Conservation (phyloP, 2,329 filamentous ascomycete genomes). For the Alternaria gansuensis region DNA sequence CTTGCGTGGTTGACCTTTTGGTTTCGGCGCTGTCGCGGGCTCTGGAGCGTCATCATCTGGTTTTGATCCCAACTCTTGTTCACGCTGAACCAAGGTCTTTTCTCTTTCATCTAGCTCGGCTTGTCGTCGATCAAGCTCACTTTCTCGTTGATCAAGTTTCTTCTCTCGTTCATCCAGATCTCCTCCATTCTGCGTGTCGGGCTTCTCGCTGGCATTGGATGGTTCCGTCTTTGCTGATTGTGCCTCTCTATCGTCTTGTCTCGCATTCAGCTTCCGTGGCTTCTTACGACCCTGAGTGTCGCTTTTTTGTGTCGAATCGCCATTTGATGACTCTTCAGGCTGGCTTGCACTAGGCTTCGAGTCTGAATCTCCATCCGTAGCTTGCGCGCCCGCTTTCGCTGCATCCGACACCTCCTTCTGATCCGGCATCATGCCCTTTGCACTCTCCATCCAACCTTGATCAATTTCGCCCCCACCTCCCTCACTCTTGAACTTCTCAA, state of each 20-base stretch:
- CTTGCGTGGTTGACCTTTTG: slow-evolving; percentile 25
- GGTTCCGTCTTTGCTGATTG: neutral
- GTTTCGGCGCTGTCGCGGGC: neutral
- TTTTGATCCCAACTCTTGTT: slow-evolving; percentile 7
- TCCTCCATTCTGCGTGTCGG: neutral
- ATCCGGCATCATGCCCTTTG: slow-evolving; percentile 25
- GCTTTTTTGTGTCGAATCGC: neutral
- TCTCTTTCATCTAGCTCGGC: slow-evolving; percentile 15
- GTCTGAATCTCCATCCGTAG: slow-evolving; percentile 2
- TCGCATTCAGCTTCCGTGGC: slow-evolving; percentile 29
- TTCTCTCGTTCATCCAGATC: neutral
- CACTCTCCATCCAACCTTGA: slow-evolving; percentile 21
- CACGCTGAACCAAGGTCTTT: slow-evolving; percentile 11
- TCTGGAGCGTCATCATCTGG: neutral
- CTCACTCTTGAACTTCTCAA: slow-evolving; percentile 28
- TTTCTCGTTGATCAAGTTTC: slow-evolving; percentile 6
- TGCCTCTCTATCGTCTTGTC: neutral
- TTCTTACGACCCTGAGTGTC: slow-evolving; percentile 22
- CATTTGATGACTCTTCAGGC: slow-evolving; percentile 1
- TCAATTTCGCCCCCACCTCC: slow-evolving; percentile 18
- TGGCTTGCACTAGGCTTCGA: slow-evolving; percentile 4
- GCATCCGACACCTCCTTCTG: slow-evolving; percentile 15
- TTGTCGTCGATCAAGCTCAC: slow-evolving; percentile 14
- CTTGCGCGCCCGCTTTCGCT: slow-evolving; percentile 8
- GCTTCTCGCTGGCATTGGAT: neutral